Evolutionary conservation across 352 stramenopile species (phyloP), one percentile per base, ranked within the genome.

Genomic region (Thraustochytrium sp.): DNA sequence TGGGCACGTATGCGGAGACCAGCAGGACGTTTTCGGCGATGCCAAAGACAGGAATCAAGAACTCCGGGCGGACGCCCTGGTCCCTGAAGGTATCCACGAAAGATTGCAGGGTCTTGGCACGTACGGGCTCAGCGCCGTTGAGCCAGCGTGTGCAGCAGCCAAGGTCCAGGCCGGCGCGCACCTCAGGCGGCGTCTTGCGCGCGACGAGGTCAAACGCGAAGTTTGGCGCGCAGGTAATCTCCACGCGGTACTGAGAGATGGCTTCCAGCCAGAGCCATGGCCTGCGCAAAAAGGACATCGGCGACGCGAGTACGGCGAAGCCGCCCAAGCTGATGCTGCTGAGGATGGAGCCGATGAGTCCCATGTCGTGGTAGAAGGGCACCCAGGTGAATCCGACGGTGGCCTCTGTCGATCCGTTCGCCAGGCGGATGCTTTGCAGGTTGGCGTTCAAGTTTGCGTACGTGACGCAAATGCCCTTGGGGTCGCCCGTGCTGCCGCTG

Each of bases 301-400:
- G 97, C 46, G 95, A 98, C 86, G 99, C 91, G 42, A 89, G 5
- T 36, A 75, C 40, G 34, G 49, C 8, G 34, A 9, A 26, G 31
- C 8, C 16, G 34, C 40, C 40, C 92, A 37, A 93, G 88, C 98
- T 99, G 53, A 98, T 95, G 9, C 96, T 95, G 11, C 85, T 93
- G 63, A 94, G 96, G 31, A 93, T 92, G 82, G 91, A 96, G 76
- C 94, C 95, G 82, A 99, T 99, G 29, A 99, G 92, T 3, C 97
- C 97, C 96, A 99, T 99, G 88, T 99, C 97, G 87, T 99, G 97
- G 88, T 99, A 99, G 89, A 99, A 96, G 4, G 97, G 97, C 8
- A 99, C 88, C 97, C 97, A 99, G 29, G 92, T 2, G 98, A 95
- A 18, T 97, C 94, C 2, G 97, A 0, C 93, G 90, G 0, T 23